Evolutionary conservation across 139 green algal species (phyloP), one percentile per base, ranked within the genome.

Genomic region (Spirogloea muscicola): DNA sequence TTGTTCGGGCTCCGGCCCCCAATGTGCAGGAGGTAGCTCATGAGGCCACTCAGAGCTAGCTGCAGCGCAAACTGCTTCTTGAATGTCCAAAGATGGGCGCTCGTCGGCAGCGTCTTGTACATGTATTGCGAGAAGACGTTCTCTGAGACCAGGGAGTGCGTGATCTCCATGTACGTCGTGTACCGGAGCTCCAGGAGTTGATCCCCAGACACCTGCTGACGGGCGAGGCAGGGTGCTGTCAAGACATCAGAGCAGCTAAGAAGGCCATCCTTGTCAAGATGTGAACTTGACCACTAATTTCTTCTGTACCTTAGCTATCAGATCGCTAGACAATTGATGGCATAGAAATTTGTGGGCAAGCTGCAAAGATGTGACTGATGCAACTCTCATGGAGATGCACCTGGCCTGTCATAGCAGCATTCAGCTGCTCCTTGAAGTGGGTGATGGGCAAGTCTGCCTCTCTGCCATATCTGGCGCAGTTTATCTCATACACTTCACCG

Each of bases 101-200:
- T 79, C 40, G 80, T 91, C 18, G 91, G 88, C 80, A 98, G 82
- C 3, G 83, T 92, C 85, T 98, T 99, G 91, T 98, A 98, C 72
- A 96, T 91, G 77, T 89, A 97, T 88, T 80, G 72, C 37, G 67
- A 88, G 76, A 98, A 95, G 58, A 98, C 85, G 73, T 94, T 97
- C 74, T 98, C 92, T 37, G 66, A 90, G 4, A 98, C 91, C 27
- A 91, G 59, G 38, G 6, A 42, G 6, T 71, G 39, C 33, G 64
- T 80, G 36, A 85, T 72, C 38, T 88, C 78, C 36, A 69, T 44
- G 82, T 91, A 97, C 0, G 91, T 89, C 67, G 82, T 60, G 59
- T 90, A 66, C 39, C 72, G 67, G 39, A 82, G 66, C 43, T 84
- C 69, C 69, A 86, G 40, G 40, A 87, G 46, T 7, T 13, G 42